Conservation (phyloP, 495 filamentous ascomycete species). For the Aspergillus heteromorphus region DNA sequence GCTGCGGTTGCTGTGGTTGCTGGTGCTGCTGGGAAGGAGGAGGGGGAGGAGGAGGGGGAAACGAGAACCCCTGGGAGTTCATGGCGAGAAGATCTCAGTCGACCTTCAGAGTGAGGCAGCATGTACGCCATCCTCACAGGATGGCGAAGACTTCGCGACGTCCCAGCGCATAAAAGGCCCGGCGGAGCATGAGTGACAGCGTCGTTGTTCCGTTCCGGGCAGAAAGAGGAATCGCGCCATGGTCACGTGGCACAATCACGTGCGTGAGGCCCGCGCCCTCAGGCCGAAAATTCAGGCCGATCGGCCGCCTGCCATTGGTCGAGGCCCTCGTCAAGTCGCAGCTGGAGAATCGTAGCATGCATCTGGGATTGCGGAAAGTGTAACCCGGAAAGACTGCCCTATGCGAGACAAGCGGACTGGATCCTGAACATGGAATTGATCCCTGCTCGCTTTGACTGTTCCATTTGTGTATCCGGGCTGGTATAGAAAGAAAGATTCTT, state of each 20-base stretch:
- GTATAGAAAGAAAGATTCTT: not conserved
- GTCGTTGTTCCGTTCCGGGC: constrained; percentile 20
- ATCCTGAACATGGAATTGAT: constrained; percentile 17
- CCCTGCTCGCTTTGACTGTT: not conserved
- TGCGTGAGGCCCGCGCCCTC: not conserved
- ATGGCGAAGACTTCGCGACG: constrained; percentile 9
- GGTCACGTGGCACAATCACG: constrained; percentile 18
- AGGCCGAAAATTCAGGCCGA: constrained; percentile 17
- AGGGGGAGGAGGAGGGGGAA: constrained; percentile 48
- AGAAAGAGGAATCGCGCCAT: constrained; percentile 3
- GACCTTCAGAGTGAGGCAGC: constrained; percentile 20
- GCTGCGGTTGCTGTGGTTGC: constrained; percentile 16
- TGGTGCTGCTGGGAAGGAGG: constrained; percentile 28
- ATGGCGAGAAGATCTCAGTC: constrained; percentile 27
- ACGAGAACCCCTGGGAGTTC: constrained; percentile 46
- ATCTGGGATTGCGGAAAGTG: constrained; percentile 6
- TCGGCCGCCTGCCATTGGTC: constrained; percentile 18
- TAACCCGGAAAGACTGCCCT: not conserved
- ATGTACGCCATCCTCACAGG: constrained; percentile 20
- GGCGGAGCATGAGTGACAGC: constrained; percentile 1
- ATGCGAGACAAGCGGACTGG: not conserved
- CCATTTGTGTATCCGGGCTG: not conserved
- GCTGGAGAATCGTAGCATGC: constrained; percentile 5
- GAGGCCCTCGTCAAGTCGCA: not conserved
- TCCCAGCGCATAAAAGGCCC: constrained; percentile 5